Evolutionary conservation across 225 moss, liverwort and hornwort genomes (phyloP), one percentile per base, ranked within the genome.

Genomic region (Climacium dendroides): DNA sequence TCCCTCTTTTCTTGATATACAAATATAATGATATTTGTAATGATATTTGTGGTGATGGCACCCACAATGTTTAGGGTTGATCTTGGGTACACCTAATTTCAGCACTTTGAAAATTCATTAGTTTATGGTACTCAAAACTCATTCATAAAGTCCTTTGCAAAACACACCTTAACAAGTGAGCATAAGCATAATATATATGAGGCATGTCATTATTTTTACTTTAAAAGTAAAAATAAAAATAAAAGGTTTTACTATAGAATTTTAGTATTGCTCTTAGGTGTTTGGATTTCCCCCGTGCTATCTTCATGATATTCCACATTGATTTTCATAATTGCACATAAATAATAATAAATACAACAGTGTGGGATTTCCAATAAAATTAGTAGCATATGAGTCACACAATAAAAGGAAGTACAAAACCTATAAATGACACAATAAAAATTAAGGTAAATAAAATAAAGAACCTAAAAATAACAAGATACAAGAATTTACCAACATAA

Each of bases 401-500:
- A 78, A 37, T 16, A 17, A 16, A 78, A 39, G 3, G 18, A 78
- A 39, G 11, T 19, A 28, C 6, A 57, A 5, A 57, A 11, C 2
- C 18, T 26, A 57, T 26, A 39, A 23, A 57, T 19, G 6, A n/a
- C 5, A 39, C 16, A 25, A 78, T 25, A 16, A 25, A 25, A 74
- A 30, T 0, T 19, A 74, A 48, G 48, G 6, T 6, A 30, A 74
- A 74, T 50, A 48, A 48, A 48, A 48, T 11, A 50, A 74, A 50
- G 34, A 34, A 0, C 8, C 4, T 15, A 8, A 2, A 1, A 0
- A 1, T n/a, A n/a, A 24, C 8, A 7, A 17, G 5, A 41, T 7
- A 79, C 7, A 58, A 39, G 16, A 57, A 2, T 39, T 57, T 8
- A 79, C 1, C 26, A 19, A 28, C 19, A 11, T 19, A 58, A 79